Percentiles rank a stretch among this genome's conserved stretches.
phyloP scores from a whole-genome alignment of 2,329 filamentous ascomycete species.

The Mycosphaerella sp. region DNA sequence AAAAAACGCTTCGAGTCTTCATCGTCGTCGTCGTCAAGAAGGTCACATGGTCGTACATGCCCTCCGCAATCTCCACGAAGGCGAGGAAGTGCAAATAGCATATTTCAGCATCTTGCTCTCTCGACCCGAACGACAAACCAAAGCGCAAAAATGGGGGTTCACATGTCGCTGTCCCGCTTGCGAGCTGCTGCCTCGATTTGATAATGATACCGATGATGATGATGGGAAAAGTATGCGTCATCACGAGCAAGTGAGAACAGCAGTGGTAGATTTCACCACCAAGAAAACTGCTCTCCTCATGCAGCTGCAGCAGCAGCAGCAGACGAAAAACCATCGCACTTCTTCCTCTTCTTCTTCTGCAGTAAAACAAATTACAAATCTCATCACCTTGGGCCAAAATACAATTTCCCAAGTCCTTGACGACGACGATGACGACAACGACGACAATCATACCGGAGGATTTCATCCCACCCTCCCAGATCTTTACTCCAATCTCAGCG shows the following conservation, averaged over 20 bases:
- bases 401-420: slow-evolving; percentile 1
- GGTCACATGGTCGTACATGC: slow-evolving; percentile 21
- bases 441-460: neutral
- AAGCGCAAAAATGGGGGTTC: slow-evolving; percentile 22
- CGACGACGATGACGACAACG: neutral
- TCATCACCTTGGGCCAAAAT: slow-evolving; percentile 6
- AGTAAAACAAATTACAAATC: slow-evolving; percentile 7
- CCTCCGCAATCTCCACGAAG: slow-evolving; percentile 13
- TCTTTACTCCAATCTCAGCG: slow-evolving; percentile 18
- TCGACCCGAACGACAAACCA: slow-evolving; percentile 15
- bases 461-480: slow-evolving; percentile 20
- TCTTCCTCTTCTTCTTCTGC: too few species aligned
- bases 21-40: neutral
- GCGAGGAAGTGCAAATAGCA: slow-evolving; percentile 21
- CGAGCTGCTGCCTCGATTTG: neutral
- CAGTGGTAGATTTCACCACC: slow-evolving; percentile 12
- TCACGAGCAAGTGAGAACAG: slow-evolving; percentile 11
- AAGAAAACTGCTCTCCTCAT: neutral
- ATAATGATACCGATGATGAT: neutral
- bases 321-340: too few species aligned
- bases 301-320: too few species aligned
- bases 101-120: slow-evolving; percentile 24
- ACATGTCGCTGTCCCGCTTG: slow-evolving; percentile 20
- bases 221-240: neutral
- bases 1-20: too few species aligned